Evolutionary conservation across 163 green algal genomes (phyloP).

Genomic region (Picocystis sp.): DNA sequence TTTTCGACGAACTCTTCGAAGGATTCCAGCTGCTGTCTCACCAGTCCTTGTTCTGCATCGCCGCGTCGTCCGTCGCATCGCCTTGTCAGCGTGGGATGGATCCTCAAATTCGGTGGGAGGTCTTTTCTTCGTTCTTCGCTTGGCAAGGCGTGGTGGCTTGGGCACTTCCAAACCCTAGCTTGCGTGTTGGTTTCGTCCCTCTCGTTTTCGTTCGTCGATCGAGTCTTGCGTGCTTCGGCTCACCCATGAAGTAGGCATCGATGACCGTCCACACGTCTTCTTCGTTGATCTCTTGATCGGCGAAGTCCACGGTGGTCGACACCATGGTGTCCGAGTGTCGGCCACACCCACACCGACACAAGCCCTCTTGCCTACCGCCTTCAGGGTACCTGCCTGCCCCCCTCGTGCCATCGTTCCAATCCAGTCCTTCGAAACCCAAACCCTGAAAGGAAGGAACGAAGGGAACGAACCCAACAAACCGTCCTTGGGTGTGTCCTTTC

Average conservation of each 20-base stretch:
- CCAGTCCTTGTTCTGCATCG: conserved; percentile 66
- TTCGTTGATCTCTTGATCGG: conserved; percentile 41
- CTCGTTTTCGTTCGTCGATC: neutral
- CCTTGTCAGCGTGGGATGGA: neutral
- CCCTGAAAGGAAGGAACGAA: no score
- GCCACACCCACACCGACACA: no score
- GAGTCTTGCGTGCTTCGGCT: neutral
- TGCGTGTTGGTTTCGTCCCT: neutral
- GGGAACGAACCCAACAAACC: no score
- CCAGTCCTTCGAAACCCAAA: no score
- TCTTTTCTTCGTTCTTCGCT: neutral
- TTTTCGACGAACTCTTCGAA: conserved; percentile 97
- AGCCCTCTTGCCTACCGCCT: no score
- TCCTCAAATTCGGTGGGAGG: neutral
- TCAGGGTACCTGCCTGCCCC: no score
- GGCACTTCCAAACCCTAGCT: neutral
- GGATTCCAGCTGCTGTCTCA: conserved; percentile 94
- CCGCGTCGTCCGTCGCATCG: neutral
- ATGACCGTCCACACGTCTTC: conserved; percentile 73
- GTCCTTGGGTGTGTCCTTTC: no score
- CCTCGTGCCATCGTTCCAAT: no score
- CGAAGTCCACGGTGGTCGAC: conserved; percentile 1
- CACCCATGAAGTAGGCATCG: conserved; percentile 66
- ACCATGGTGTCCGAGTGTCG: no score
- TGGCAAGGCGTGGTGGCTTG: neutral